A percentile compares a stretch with the other conserved stretches of the same genome.
These are phyloP conservation scores for Solanum clarkiae DNA, from an alignment of 257 asterid genomes.

Conservation along the genomic window DNA sequence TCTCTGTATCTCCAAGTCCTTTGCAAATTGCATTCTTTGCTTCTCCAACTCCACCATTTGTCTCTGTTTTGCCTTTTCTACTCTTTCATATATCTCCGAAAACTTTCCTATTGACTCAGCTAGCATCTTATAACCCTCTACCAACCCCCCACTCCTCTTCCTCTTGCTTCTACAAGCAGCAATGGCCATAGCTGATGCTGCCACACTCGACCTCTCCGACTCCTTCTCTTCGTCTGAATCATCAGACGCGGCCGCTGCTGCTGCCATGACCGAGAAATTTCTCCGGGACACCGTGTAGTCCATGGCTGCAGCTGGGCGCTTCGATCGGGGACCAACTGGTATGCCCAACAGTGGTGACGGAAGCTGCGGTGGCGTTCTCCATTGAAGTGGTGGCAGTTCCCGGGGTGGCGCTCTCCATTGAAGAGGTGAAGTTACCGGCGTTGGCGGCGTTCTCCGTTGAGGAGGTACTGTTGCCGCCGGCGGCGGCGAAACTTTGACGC, in stretches of 20 bases:
- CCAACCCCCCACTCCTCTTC: conserved; percentile 12
- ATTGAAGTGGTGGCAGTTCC: background rate
- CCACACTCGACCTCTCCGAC: conserved; percentile 10
- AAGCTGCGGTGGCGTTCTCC: conserved; percentile 3
- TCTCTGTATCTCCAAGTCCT: conserved; percentile 84
- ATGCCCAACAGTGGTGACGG: conserved; percentile 43
- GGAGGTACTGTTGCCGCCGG: background rate
- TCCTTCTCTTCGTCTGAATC: conserved; percentile 22
- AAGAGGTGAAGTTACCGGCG: background rate
- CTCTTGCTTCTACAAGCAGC: conserved; percentile 16
- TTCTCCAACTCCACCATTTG: conserved; percentile 90
- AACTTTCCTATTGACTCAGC: conserved; percentile 64
- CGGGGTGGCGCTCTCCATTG: background rate
- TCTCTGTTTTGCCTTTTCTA: conserved; percentile 71
- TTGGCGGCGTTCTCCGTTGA: conserved; percentile 11
- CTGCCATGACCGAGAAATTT: conserved; percentile 68
- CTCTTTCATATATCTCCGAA: conserved; percentile 58
- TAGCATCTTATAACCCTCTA: conserved; percentile 40
- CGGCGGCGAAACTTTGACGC: conserved; percentile 13
- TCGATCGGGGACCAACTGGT: conserved; percentile 80
- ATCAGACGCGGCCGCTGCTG: conserved; percentile 49
- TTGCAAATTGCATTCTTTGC: conserved; percentile 75
- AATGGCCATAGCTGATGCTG: conserved; percentile 1
- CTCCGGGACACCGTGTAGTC: conserved; percentile 31
- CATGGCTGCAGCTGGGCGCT: conserved; percentile 38